Evolutionary conservation across 2,329 filamentous ascomycete genomes (phyloP), one percentile per base, ranked within the genome.

Genomic region (Fusarium continuum): DNA sequence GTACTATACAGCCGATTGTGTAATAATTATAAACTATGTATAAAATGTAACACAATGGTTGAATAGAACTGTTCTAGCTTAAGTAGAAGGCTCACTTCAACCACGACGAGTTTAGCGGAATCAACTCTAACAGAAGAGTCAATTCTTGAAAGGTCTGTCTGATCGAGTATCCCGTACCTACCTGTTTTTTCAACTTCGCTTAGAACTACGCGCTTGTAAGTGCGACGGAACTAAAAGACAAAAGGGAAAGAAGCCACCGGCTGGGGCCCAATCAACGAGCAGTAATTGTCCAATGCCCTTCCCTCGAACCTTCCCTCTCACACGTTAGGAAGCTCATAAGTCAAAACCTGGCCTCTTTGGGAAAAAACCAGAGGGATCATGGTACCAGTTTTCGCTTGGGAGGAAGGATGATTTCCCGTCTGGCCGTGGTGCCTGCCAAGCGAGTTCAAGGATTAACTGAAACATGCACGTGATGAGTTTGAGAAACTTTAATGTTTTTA

Each of bases 181-280:
- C 16, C n/a, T 16, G 9, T 43, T 9, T 26, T 28, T 55, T 47
- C 28, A 23, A 55, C 35, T 43, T 63, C 36, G 35, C 28, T 62
- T 34, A 36, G 35, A 41, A 41, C 35, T 53, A 64, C 43, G 43
- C 46, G 43, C 31, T 31, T 58, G 34, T 16, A 38, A 45, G 19
- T 36, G 32, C 36, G 25, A 44, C 34, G 32, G 16, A 20, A 47
- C 46, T 34, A 32, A 28, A 45, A 11, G 17, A 39, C 53, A 45
- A 60, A 60, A 32, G 34, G 34, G 17, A 58, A 28, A 19, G 39
- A 44, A 49, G 38, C 43, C 38, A 53, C 26, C 26, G 13, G 32
- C 41, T 36, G 29, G 49, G 11, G 31, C 16, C 53, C 53, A 64
- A 55, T 60, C 53, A 64, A 13, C 13, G n/a, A n/a, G n/a, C n/a